A percentile compares a stretch with the other conserved stretches of the same genome.
Evolutionary conservation across 306 rosid species (phyloP).

Genomic region (Glycine latifolia): DNA sequence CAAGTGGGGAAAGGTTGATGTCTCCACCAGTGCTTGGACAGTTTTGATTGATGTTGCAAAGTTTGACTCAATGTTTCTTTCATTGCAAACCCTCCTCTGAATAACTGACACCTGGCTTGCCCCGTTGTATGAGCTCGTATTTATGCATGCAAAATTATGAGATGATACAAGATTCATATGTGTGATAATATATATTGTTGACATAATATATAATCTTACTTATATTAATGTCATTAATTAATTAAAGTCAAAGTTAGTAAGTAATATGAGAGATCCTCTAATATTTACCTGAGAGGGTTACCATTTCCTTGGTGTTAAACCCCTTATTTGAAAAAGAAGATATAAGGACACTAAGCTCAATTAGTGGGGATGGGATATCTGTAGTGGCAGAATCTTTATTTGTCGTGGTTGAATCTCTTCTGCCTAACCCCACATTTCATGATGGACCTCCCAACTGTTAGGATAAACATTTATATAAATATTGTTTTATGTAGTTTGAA

Average conservation of each 20-base stretch:
- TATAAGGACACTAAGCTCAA: conserved; percentile 53
- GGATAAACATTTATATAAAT: no score
- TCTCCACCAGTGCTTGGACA: conserved; percentile 56
- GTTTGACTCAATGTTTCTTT: conserved; percentile 55
- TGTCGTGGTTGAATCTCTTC: conserved; percentile 70
- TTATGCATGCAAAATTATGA: not conserved
- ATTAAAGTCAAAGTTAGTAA: not conserved
- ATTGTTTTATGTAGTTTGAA: no score
- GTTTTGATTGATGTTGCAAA: conserved; percentile 58
- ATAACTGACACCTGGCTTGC: conserved; percentile 60
- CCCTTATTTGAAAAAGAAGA: conserved; percentile 61
- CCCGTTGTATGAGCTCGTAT: conserved; percentile 73
- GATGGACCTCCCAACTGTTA: conserved; percentile 74
- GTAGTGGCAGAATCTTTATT: conserved; percentile 60
- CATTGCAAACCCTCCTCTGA: conserved; percentile 62
- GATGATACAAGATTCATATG: not conserved
- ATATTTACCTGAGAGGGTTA: conserved; percentile 60
- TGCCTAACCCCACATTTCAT: conserved; percentile 65
- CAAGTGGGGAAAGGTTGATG: conserved; percentile 63
- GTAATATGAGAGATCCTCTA: not conserved
- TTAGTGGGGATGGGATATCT: conserved; percentile 64
- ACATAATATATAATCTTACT: not conserved
- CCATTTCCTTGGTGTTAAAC: conserved; percentile 60
- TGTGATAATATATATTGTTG: not conserved
- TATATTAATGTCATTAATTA: not conserved